phyloP scores from a whole-genome alignment of 23 red algal species.

The Gracilaria gracilis region DNA sequence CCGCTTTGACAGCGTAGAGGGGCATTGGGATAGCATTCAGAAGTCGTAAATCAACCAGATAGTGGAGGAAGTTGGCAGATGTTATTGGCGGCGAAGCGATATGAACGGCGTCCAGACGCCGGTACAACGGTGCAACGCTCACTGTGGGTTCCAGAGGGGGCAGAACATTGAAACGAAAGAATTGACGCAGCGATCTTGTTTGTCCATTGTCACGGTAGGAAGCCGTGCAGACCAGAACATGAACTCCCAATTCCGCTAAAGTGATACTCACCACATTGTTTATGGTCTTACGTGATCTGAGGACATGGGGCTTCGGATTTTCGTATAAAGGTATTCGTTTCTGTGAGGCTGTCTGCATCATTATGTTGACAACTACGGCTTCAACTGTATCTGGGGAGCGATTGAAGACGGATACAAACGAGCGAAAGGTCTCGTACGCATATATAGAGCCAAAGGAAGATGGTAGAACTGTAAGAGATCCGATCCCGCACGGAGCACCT shows the following conservation, averaged over 20 bases:
- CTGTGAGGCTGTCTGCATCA: constrained; percentile 61
- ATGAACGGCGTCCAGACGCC: constrained; percentile 9
- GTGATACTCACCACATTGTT: constrained; percentile 61
- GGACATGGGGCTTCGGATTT: neutral
- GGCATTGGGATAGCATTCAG: constrained; percentile 65
- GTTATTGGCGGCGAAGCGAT: constrained; percentile 16
- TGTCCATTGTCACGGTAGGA: constrained; percentile 33
- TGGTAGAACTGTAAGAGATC: constrained; percentile 64
- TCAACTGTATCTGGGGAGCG: constrained; percentile 41
- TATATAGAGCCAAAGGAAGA: constrained; percentile 77
- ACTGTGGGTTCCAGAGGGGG: constrained; percentile 67
- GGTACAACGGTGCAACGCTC: constrained; percentile 43
- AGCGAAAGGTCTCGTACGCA: constrained; percentile 76
- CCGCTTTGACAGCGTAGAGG: constrained; percentile 48
- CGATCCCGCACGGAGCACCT: constrained; percentile 69
- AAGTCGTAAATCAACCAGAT: constrained; percentile 68
- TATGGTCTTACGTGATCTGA: constrained; percentile 45
- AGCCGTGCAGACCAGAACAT: constrained; percentile 66
- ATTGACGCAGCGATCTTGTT: constrained; percentile 41
- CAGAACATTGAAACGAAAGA: constrained; percentile 82
- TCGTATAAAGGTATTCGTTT: constrained; percentile 38
- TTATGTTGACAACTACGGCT: constrained; percentile 38
- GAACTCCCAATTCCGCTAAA: constrained; percentile 66
- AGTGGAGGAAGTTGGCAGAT: constrained; percentile 27
- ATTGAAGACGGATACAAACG: constrained; percentile 66